A percentile compares a stretch with the other conserved stretches of the same genome.
phyloP scores from a whole-genome alignment of 2,329 filamentous ascomycete genomes.

The Pseudonectria foliicola region DNA sequence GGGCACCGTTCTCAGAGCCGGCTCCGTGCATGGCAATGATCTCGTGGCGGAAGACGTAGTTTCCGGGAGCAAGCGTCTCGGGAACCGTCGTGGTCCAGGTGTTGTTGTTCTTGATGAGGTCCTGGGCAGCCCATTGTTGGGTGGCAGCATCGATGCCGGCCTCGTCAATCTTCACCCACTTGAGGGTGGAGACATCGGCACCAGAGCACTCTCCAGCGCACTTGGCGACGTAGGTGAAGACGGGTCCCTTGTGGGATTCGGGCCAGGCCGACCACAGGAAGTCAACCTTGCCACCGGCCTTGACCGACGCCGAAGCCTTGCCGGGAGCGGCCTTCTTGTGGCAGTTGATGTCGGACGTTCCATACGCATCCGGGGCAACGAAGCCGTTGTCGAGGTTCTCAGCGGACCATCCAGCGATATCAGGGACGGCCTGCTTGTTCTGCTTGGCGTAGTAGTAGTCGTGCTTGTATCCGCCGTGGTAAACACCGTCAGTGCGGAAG shows the following conservation, averaged over 20 bases:
- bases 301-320: constrained; percentile 28
- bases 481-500: constrained; percentile 17
- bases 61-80: constrained; percentile 24
- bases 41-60: constrained; percentile 45
- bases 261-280: constrained; percentile 38
- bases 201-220: constrained; percentile 49
- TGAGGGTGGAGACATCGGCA: constrained; percentile 44
- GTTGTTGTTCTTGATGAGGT: constrained; percentile 35
- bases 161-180: constrained; percentile 59
- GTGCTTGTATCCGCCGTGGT: constrained; percentile 13
- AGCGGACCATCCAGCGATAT: constrained; percentile 27
- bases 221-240: constrained; percentile 57
- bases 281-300: constrained; percentile 33
- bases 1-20: constrained; percentile 35
- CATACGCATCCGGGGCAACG: constrained; percentile 35
- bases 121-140: constrained; percentile 31
- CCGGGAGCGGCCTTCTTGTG: constrained; percentile 34
- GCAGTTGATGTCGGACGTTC: constrained; percentile 38
- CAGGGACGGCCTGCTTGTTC: constrained; percentile 7
- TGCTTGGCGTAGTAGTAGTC: constrained; percentile 18
- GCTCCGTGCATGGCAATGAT: constrained; percentile 26
- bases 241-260: constrained; percentile 41
- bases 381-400: constrained; percentile 42
- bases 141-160: constrained; percentile 45
- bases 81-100: constrained; percentile 29